phyloP scores from a whole-genome alignment of 768 basidiomycete species.

The Auriscalpium orientale region DNA sequence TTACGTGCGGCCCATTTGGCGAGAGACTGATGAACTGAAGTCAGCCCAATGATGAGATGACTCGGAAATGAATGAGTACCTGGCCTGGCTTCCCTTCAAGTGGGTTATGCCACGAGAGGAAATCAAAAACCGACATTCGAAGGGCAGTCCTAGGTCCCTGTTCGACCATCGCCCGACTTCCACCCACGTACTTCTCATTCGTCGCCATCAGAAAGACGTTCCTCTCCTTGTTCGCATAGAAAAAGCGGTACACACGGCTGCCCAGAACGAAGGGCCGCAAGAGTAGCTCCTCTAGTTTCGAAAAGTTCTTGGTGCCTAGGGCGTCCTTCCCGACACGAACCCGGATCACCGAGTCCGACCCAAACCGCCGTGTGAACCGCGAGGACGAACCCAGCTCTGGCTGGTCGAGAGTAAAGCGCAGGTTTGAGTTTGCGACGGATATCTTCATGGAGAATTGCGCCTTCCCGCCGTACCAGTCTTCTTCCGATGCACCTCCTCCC shows the following conservation, averaged over 20 bases:
- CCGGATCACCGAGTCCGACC: slow-evolving; percentile 51
- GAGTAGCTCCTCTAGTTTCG: slow-evolving; percentile 35
- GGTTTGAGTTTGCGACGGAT: slow-evolving; percentile 8
- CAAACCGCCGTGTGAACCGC: slow-evolving; percentile 52
- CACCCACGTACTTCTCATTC: slow-evolving; percentile 32
- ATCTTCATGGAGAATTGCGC: slow-evolving; percentile 44
- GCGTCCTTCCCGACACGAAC: slow-evolving; percentile 34
- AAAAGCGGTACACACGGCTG: slow-evolving; percentile 49
- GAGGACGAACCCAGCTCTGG: slow-evolving; percentile 47
- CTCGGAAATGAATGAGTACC: slow-evolving; percentile 24
- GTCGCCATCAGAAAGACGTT: slow-evolving; percentile 50
- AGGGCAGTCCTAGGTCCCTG: neutral
- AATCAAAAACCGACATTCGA: slow-evolving; percentile 33
- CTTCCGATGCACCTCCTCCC: slow-evolving; percentile 6
- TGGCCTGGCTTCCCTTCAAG: slow-evolving; percentile 39
- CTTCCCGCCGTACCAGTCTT: slow-evolving; percentile 54
- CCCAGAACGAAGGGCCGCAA: slow-evolving; percentile 45
- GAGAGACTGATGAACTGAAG: slow-evolving; percentile 35
- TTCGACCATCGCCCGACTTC: neutral
- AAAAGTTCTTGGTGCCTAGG: slow-evolving; percentile 20
- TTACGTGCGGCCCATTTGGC: slow-evolving; percentile 61
- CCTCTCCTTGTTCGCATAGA: slow-evolving; percentile 48
- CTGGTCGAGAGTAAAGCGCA: slow-evolving; percentile 38
- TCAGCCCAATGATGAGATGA: too few species aligned
- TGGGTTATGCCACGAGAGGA: slow-evolving; percentile 51